A percentile compares a stretch with the other conserved stretches of the same genome.
Conservation (phyloP, 306 rosid species). For the Glycine tomentella region DNA sequence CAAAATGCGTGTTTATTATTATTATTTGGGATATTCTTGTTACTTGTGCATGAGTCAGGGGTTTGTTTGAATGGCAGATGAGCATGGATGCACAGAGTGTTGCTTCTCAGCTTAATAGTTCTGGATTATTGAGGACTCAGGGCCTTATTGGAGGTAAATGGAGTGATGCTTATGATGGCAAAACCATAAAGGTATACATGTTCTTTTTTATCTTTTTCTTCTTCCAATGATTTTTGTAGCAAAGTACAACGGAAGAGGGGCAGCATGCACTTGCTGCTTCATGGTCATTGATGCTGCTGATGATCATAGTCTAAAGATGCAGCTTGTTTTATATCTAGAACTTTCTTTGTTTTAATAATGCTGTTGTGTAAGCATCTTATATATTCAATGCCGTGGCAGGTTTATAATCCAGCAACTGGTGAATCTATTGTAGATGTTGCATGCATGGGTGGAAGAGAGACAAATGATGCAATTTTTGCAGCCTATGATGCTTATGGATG, state of each 20-base stretch:
- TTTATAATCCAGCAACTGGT: constrained; percentile 90
- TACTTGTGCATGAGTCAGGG: constrained; percentile 26
- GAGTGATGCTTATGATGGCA: constrained; percentile 86
- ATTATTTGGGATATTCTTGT: constrained; percentile 25
- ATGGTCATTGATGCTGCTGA: constrained; percentile 13
- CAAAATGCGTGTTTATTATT: not conserved
- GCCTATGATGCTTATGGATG: constrained; percentile 76
- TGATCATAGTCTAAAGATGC: constrained; percentile 18
- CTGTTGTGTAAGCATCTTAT: constrained; percentile 17
- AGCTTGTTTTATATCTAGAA: constrained; percentile 21
- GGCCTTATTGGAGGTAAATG: constrained; percentile 97
- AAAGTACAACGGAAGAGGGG: constrained; percentile 25
- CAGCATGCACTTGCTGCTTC: constrained; percentile 15
- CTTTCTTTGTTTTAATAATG: constrained; percentile 23
- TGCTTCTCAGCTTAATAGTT: constrained; percentile 66
- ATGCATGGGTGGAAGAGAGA: constrained; percentile 89
- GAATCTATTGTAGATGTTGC: constrained; percentile 84
- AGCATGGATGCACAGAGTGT: constrained; percentile 62
- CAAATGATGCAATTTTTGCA: constrained; percentile 92
- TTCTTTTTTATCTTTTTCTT: not conserved
- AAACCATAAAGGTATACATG: constrained; percentile 71
- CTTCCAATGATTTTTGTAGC: not conserved
- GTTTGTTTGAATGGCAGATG: constrained; percentile 63
- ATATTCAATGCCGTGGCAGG: constrained; percentile 59
- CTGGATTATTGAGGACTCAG: constrained; percentile 81